Conservation (phyloP, 2,329 filamentous ascomycete genomes). For the Plectosphaerella sp. region DNA sequence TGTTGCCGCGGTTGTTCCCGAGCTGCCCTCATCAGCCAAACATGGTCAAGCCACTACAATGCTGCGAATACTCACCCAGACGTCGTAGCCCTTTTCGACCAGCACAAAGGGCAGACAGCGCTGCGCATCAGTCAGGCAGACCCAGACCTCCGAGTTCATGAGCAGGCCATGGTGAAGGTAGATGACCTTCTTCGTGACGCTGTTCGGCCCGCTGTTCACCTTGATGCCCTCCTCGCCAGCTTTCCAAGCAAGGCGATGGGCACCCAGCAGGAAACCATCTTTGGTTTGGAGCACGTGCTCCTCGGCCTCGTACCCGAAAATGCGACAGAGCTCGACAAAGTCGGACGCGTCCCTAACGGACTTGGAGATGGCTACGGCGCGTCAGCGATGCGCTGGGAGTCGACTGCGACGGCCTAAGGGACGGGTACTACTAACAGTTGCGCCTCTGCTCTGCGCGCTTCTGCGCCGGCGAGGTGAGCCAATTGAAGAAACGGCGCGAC, state of each 20-base stretch:
- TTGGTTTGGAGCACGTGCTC: constrained; percentile 94
- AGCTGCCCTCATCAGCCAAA: constrained; percentile 55
- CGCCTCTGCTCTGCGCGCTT: constrained; percentile 64
- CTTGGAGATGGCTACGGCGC: constrained; percentile 63
- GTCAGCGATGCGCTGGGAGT: constrained; percentile 33
- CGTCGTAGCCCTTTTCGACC: constrained; percentile 88
- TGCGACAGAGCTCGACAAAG: constrained; percentile 87
- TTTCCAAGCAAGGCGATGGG: constrained; percentile 81
- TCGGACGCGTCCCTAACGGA: constrained; percentile 82
- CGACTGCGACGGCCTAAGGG: not conserved
- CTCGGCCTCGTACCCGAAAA: constrained; percentile 90
- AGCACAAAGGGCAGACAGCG: constrained; percentile 84
- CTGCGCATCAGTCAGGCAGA: constrained; percentile 82
- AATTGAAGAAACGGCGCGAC: constrained; percentile 79
- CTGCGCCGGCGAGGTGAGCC: constrained; percentile 65
- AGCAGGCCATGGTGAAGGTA: constrained; percentile 94
- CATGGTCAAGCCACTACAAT: too few species aligned
- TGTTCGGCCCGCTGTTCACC: constrained; percentile 68
- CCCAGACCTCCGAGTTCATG: constrained; percentile 99
- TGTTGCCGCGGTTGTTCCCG: constrained; percentile 97
- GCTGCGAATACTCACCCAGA: constrained; percentile 63
- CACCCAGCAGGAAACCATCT: constrained; percentile 86
- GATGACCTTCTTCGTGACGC: constrained; percentile 75
- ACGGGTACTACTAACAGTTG: constrained; percentile 39
- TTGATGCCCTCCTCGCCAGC: constrained; percentile 75